phyloP scores from a whole-genome alignment of 768 basidiomycete species.

The Phanerochaete carnosa region DNA sequence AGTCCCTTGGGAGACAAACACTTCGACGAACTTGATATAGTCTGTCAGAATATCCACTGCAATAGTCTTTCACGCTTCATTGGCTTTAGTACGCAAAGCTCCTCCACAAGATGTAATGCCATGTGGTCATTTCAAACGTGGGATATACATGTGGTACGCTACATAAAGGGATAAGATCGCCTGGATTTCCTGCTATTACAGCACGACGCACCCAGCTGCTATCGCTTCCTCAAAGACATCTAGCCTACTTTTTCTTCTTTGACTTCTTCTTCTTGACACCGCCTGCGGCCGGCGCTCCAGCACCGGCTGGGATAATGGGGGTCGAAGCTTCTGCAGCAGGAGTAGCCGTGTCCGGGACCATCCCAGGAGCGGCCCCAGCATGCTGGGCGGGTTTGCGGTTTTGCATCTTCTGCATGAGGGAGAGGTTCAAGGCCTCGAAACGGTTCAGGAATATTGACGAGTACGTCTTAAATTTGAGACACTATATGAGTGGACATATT shows the following conservation, averaged over 20 bases:
- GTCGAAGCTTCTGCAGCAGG: background rate
- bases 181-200: too few relatives aligned
- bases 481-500: conserved; percentile 42
- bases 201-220: too few relatives aligned
- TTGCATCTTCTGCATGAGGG: conserved; percentile 84
- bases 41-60: too few relatives aligned
- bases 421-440: conserved; percentile 88
- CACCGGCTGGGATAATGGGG: conserved; percentile 1
- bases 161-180: too few relatives aligned
- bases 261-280: conserved; percentile 82
- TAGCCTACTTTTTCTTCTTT: conserved; percentile 72
- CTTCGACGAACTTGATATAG: too few relatives aligned
- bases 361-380: background rate
- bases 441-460: conserved; percentile 95
- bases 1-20: too few relatives aligned
- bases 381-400: conserved; percentile 37
- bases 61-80: too few relatives aligned
- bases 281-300: conserved; percentile 39
- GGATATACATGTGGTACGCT: too few relatives aligned
- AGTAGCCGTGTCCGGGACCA: background rate
- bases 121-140: too few relatives aligned
- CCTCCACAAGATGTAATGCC: too few relatives aligned
- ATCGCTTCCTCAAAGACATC: too few relatives aligned
- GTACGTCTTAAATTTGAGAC: conserved; percentile 93
- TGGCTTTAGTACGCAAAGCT: too few relatives aligned